Evolutionary conservation across 169 alveolate genomes (phyloP).

Genomic region (Plasmodium sp.): DNA sequence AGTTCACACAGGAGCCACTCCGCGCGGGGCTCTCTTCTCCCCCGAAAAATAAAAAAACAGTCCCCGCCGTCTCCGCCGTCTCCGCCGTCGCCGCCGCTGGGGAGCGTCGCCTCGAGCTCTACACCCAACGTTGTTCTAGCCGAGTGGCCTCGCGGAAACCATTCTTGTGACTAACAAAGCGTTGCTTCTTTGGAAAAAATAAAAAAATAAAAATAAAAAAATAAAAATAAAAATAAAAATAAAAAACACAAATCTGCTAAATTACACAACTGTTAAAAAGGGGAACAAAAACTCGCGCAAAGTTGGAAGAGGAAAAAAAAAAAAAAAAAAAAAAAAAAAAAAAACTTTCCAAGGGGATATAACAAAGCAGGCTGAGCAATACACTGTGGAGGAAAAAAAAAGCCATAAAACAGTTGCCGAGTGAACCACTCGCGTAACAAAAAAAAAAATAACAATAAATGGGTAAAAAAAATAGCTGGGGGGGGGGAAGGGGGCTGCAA

Average conservation of each 20-base stretch:
- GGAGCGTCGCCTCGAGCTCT: background rate
- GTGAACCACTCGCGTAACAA: background rate
- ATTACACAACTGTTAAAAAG: background rate
- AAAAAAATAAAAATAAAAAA: too few species aligned
- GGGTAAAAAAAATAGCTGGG: background rate
- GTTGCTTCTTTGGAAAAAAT: background rate
- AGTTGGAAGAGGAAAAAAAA: background rate
- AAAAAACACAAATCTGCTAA: slow-evolving; percentile 5
- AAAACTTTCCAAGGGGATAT: background rate
- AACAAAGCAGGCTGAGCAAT: background rate
- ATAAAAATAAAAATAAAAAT: background rate
- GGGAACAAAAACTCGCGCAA: background rate
- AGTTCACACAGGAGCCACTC: background rate
- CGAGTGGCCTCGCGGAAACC: background rate
- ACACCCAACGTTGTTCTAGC: background rate
- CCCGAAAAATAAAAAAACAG: background rate
- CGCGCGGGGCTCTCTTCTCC: background rate
- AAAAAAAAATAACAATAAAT: background rate
- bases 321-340: background rate
- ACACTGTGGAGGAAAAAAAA: background rate
- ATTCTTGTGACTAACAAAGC: background rate
- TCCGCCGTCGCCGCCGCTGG: background rate
- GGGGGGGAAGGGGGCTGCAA: background rate
- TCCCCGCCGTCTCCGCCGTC: background rate
- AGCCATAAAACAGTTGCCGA: background rate